phyloP scores from a whole-genome alignment of 1,284 basidiomycete genomes.

The Ustilago shanxiensis region DNA sequence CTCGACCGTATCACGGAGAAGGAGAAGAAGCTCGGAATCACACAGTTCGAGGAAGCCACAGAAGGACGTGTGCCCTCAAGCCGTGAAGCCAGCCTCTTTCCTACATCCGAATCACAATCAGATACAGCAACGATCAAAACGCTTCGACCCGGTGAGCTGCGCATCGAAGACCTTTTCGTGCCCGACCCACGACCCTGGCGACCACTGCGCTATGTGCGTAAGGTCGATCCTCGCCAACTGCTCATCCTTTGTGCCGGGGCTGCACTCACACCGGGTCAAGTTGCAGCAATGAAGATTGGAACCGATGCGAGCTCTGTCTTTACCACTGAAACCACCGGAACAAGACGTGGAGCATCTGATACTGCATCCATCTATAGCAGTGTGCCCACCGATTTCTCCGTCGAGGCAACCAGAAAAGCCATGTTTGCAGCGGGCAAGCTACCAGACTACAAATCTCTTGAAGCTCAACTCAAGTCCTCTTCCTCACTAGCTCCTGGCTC shows the following conservation, averaged over 20 bases:
- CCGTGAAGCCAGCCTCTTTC: conserved; percentile 39
- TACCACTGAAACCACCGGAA: conserved; percentile 16
- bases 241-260: conserved; percentile 62
- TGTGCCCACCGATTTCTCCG: conserved; percentile 34
- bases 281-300: conserved; percentile 41
- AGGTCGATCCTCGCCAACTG: conserved; percentile 66
- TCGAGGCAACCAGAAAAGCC: conserved; percentile 34
- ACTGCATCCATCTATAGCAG: conserved; percentile 39
- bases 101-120: conserved; percentile 5
- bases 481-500: neutral
- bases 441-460: conserved; percentile 49
- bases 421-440: conserved; percentile 49
- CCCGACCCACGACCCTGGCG: conserved; percentile 64
- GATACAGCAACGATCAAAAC: conserved; percentile 38
- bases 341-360: conserved; percentile 10
- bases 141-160: conserved; percentile 24
- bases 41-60: conserved; percentile 49
- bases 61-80: conserved; percentile 48
- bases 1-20: conserved; percentile 49
- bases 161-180: conserved; percentile 57
- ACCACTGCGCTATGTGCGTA: conserved; percentile 64
- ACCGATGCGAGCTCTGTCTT: conserved; percentile 29
- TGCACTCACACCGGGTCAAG: conserved; percentile 47
- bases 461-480: conserved; percentile 29
- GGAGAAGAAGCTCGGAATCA: conserved; percentile 53